A percentile compares a stretch with the other conserved stretches of the same genome.
phyloP scores from a whole-genome alignment of 345 rosid species.

The Gossypium thurberi region DNA sequence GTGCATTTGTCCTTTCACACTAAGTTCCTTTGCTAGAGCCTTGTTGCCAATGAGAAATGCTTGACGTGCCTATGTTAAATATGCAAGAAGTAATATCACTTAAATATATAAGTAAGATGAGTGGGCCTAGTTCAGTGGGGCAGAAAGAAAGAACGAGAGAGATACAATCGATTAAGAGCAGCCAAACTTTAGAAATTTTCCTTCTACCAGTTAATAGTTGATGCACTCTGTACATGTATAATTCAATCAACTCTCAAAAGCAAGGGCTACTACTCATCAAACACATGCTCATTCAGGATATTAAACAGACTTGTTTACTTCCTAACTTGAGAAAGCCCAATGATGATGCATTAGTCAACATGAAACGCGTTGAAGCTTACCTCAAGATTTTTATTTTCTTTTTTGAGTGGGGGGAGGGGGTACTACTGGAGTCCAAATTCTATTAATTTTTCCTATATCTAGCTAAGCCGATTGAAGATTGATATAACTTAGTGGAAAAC shows the following conservation, averaged over 20 bases:
- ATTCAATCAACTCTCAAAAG: background rate
- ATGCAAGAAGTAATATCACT: background rate
- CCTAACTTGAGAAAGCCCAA: background rate
- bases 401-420: background rate
- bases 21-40: slow-evolving; percentile 88
- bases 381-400: background rate
- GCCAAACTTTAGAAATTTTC: background rate
- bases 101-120: background rate
- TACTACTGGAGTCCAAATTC: background rate
- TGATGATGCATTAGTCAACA: background rate
- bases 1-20: slow-evolving; percentile 86
- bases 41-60: slow-evolving; percentile 89
- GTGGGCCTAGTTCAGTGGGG: background rate
- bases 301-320: background rate
- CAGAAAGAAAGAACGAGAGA: background rate
- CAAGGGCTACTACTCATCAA: slow-evolving; percentile 2
- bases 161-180: background rate
- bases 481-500: background rate
- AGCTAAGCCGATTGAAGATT: background rate
- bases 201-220: background rate
- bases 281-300: background rate
- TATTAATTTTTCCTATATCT: background rate
- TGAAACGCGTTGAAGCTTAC: background rate
- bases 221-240: background rate
- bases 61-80: slow-evolving; percentile 64